Percentiles rank a stretch among this genome's conserved stretches.
Evolutionary conservation across 148 eudicot species (phyloP).

Genomic region (Arctostaphylos glauca): DNA sequence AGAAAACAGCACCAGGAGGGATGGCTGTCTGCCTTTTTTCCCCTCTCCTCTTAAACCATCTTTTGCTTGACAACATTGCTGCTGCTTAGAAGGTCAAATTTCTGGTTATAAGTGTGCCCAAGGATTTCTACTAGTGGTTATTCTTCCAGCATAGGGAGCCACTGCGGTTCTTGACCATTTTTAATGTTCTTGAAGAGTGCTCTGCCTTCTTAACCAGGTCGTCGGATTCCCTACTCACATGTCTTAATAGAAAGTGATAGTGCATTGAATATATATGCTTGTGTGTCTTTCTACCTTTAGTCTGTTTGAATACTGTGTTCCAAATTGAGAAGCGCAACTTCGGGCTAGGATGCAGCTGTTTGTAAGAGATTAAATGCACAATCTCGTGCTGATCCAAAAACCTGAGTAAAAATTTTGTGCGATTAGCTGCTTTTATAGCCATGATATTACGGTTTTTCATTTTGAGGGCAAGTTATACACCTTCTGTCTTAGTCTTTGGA

Average conservation of each 20-base stretch:
- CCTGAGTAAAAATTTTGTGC: background rate
- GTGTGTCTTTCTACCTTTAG: background rate
- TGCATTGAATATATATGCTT: background rate
- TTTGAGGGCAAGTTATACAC: background rate
- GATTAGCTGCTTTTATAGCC: background rate
- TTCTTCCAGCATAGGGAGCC: background rate
- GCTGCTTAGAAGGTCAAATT: background rate
- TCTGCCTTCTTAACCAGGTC: background rate
- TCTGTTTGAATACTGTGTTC: background rate
- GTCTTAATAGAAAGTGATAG: background rate
- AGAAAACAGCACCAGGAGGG: constrained; percentile 3
- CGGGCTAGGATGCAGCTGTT: background rate
- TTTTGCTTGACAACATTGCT: background rate
- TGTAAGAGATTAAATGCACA: background rate
- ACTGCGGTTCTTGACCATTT: background rate
- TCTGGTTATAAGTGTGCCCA: background rate
- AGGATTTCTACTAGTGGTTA: background rate
- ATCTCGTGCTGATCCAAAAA: background rate
- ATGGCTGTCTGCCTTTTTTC: background rate
- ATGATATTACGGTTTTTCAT: background rate
- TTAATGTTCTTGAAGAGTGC: background rate
- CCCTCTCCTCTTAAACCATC: background rate
- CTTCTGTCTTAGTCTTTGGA: background rate
- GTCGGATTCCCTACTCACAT: background rate
- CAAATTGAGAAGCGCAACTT: background rate